A percentile compares a stretch with the other conserved stretches of the same genome.
These are phyloP conservation scores for Trypanosoma mega DNA, from an alignment of 208 protist species.

Conservation along the genomic window DNA sequence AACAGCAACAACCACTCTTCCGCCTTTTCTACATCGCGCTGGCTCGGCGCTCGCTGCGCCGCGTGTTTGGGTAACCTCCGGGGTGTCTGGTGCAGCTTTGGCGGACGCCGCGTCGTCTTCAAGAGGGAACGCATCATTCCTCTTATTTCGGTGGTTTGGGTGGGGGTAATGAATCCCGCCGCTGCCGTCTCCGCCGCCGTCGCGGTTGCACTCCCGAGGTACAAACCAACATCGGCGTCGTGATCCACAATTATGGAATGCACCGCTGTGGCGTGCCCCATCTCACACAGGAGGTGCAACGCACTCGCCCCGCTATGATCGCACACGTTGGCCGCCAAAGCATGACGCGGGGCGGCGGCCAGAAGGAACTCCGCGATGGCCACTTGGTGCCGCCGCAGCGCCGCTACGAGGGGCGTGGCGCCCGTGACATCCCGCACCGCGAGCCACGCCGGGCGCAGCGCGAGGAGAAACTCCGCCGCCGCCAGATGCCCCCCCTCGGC, in stretches of 20 bases:
- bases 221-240: slow-evolving; percentile 39
- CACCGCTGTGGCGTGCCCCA: slow-evolving; percentile 40
- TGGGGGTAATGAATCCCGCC: no score
- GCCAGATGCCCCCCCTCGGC: slow-evolving; percentile 41
- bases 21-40: no score
- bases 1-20: no score
- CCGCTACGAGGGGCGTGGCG: slow-evolving; percentile 65
- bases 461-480: slow-evolving; percentile 45
- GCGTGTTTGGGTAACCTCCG: not conserved
- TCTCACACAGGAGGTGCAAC: slow-evolving; percentile 57
- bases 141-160: no score
- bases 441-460: slow-evolving; percentile 34
- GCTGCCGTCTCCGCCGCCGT: no score
- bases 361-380: slow-evolving; percentile 58
- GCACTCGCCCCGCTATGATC: slow-evolving; percentile 53
- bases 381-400: slow-evolving; percentile 39
- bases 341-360: slow-evolving; percentile 34
- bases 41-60: not conserved
- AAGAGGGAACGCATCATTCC: slow-evolving; percentile 5
- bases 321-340: slow-evolving; percentile 35
- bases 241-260: slow-evolving; percentile 52
- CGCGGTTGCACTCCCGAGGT: no score
- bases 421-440: slow-evolving; percentile 50
- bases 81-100: not conserved
- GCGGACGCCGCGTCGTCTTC: slow-evolving; percentile 25